Evolutionary conservation across 139 green algal species (phyloP).

Genomic region (Ostreobium quekettii): DNA sequence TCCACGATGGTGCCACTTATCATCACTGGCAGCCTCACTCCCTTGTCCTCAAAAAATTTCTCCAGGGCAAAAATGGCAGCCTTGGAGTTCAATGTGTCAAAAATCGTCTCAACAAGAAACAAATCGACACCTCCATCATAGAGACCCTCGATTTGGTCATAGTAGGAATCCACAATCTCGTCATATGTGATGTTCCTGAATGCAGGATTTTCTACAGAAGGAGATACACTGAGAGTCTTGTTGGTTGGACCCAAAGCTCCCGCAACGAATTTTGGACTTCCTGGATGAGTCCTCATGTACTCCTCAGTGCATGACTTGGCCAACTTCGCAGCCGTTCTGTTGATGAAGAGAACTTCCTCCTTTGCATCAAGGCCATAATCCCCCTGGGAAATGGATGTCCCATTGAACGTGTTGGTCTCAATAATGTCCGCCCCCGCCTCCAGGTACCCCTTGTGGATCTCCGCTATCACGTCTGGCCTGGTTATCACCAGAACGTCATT

Average conservation of each 20-base stretch:
- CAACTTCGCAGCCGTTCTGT: slow-evolving; percentile 73
- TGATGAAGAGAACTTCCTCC: slow-evolving; percentile 89
- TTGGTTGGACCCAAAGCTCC: slow-evolving; percentile 94
- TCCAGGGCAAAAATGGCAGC: slow-evolving; percentile 91
- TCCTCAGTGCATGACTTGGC: slow-evolving; percentile 61
- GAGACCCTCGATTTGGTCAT: slow-evolving; percentile 78
- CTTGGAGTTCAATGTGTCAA: slow-evolving; percentile 97
- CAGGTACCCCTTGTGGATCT: slow-evolving; percentile 90
- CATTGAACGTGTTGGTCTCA: slow-evolving; percentile 99
- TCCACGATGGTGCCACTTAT: slow-evolving; percentile 95
- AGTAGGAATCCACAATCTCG: slow-evolving; percentile 91
- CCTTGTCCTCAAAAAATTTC: slow-evolving; percentile 75
- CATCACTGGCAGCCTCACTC: slow-evolving; percentile 82
- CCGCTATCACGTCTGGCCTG: slow-evolving; percentile 81
- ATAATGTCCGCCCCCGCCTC: slow-evolving; percentile 92
- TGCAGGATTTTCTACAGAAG: slow-evolving; percentile 94
- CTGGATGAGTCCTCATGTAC: slow-evolving; percentile 72
- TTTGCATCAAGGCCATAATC: slow-evolving; percentile 86
- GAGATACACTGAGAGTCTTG: slow-evolving; percentile 92
- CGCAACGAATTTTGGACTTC: slow-evolving; percentile 78
- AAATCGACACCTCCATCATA: slow-evolving; percentile 87
- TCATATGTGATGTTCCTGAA: slow-evolving; percentile 90
- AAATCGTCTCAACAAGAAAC: slow-evolving; percentile 98
- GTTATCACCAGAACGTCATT: slow-evolving; percentile 96
- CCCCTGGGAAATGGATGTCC: slow-evolving; percentile 79